These are phyloP conservation scores for Solanum bukasovii DNA, from an alignment of 257 asterid species.

Conservation along the genomic window DNA sequence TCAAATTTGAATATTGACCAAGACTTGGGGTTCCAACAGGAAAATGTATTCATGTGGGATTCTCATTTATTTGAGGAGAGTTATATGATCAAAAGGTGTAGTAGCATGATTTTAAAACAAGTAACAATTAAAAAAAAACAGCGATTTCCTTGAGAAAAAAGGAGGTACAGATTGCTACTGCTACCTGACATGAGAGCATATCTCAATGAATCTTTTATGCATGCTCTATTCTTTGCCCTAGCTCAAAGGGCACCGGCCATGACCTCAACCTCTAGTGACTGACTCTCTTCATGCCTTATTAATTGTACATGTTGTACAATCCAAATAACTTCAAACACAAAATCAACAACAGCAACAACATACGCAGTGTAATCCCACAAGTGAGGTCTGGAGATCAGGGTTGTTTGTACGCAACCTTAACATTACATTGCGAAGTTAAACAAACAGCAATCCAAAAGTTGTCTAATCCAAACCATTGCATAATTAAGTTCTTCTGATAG, in stretches of 20 bases:
- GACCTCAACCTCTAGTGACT: background rate
- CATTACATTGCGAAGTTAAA: background rate
- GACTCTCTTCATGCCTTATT: background rate
- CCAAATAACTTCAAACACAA: background rate
- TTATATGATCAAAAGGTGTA: too few relatives aligned
- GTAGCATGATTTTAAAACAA: too few relatives aligned
- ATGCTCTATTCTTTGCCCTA: constrained; percentile 2
- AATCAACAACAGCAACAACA: background rate
- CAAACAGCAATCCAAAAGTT: background rate
- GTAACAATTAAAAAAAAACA: background rate
- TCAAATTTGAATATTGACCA: background rate
- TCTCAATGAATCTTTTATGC: background rate
- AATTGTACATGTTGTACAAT: background rate
- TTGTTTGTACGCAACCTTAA: background rate
- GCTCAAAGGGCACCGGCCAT: background rate
- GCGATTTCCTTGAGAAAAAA: background rate
- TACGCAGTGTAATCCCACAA: background rate
- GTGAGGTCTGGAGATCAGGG: background rate
- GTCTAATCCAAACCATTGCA: background rate
- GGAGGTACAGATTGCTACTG: background rate
- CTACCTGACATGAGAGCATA: background rate
- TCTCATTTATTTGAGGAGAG: background rate
- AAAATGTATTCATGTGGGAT: background rate
- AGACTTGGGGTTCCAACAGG: background rate
- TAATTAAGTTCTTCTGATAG: background rate